phyloP scores from a whole-genome alignment of 805 yeast species.

The Ogataea minuta region DNA sequence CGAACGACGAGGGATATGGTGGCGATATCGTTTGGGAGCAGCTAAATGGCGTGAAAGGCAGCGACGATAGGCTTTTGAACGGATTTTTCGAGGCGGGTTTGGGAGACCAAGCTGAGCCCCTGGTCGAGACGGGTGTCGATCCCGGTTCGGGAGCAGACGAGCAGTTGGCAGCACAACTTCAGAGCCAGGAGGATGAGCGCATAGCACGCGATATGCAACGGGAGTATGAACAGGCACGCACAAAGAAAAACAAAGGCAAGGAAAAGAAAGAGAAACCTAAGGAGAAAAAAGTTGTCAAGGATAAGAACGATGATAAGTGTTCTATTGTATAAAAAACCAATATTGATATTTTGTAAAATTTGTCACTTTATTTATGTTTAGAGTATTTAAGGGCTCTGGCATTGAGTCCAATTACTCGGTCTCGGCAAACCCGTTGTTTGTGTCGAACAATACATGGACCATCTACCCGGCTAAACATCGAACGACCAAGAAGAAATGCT shows the following conservation, averaged over 20 bases:
- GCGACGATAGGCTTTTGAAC: slow-evolving; percentile 63
- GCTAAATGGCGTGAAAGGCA: slow-evolving; percentile 62
- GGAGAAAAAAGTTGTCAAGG: neutral
- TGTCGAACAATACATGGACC: slow-evolving; percentile 74
- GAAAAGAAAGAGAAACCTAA: neutral
- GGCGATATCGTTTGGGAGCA: slow-evolving; percentile 79
- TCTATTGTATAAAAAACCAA: slow-evolving; percentile 4
- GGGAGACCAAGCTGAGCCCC: slow-evolving; percentile 1
- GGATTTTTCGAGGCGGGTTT: slow-evolving; percentile 57
- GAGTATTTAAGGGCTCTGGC: slow-evolving; percentile 53
- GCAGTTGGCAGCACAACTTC: slow-evolving; percentile 31
- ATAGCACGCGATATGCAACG: slow-evolving; percentile 30
- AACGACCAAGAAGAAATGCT: slow-evolving; percentile 57
- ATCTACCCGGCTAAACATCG: slow-evolving; percentile 81
- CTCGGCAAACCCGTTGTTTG: slow-evolving; percentile 67
- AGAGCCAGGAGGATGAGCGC: slow-evolving; percentile 33
- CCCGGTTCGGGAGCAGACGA: slow-evolving; percentile 21
- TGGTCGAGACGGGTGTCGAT: neutral
- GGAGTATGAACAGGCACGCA: slow-evolving; percentile 9
- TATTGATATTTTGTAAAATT: neutral
- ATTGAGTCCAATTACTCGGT: slow-evolving; percentile 66
- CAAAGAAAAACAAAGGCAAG: neutral
- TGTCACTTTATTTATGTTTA: slow-evolving; percentile 41
- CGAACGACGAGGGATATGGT: slow-evolving; percentile 69
- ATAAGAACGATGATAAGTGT: slow-evolving; percentile 5